Evolutionary conservation across 176 grass and related monocot genomes (phyloP), one percentile per base, ranked within the genome.

Genomic region (Poa annua): DNA sequence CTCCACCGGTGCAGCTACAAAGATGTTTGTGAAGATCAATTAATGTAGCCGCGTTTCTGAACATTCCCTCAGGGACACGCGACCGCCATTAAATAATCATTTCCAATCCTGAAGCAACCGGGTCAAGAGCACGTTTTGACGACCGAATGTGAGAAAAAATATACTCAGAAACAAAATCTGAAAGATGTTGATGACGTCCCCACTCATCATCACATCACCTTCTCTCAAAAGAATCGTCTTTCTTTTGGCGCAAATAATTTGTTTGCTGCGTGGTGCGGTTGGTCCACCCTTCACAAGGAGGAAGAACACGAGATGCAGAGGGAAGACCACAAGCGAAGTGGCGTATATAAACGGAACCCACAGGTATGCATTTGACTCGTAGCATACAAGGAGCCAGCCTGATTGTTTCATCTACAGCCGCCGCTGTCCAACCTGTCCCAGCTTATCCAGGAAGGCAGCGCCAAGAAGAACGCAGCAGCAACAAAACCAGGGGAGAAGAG

Each of bases 391-490:
- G 53, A 52, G 85, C 77, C 70, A 81, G 55, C 83, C 25, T 11
- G 1, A 76, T 54, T 25, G 71, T 82, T 25, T 8, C 35, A 47
- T 88, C 75, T 66, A 24, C 50, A 20, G 11, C 81, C 68, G 11
- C 81, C 68, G 44, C 20, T 65, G 78, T 65, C 79, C 88, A 90
- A 71, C 84, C 88, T 83, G 84, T 77, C 45, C 61, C 36, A 60
- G 77, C 85, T 82, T 91, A 74, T 85, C 82, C 82, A 82, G 50
- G 22, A 71, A 85, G 82, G 32, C 38, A 45, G 51, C 64, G 24
- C 75, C 75, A 86, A 79, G 81, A 86, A 79, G 81, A 86, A 92
- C 80, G 41, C 17, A 44, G 44, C 54, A 59, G 66, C 84, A 75
- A 6, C 53, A 26, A 52, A 61, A 11, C 53, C 20, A 19, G 1